These are phyloP conservation scores for Metschnikowia gruessii DNA, from an alignment of 805 yeast species.

Conservation along the genomic window DNA sequence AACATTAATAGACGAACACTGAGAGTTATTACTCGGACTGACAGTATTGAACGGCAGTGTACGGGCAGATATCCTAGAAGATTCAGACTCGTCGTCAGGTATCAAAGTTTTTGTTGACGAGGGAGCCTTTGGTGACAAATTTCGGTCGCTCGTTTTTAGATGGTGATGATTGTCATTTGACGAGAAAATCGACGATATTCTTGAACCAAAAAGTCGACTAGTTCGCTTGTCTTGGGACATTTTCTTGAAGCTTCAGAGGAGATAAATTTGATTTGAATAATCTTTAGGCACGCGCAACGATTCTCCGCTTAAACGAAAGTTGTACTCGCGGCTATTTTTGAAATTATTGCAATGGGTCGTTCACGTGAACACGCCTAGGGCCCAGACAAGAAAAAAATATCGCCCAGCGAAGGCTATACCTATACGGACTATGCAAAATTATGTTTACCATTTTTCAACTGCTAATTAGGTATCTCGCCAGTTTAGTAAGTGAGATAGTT, in stretches of 20 bases:
- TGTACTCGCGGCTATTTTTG: background rate
- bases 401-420: too few species aligned
- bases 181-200: conserved; percentile 32
- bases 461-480: too few species aligned
- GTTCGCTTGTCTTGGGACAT: conserved; percentile 16
- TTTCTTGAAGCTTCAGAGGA: background rate
- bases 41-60: background rate
- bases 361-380: too few species aligned
- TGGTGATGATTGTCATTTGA: conserved; percentile 13
- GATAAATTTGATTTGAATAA: background rate
- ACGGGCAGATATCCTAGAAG: background rate
- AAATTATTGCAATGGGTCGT: too few species aligned
- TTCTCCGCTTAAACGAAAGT: background rate
- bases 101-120: background rate
- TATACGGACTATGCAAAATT: too few species aligned
- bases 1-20: background rate
- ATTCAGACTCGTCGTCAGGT: background rate
- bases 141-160: conserved; percentile 2
- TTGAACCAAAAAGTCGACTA: conserved; percentile 26
- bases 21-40: background rate
- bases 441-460: too few species aligned
- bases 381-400: too few species aligned
- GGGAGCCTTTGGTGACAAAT: conserved; percentile 1
- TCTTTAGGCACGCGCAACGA: background rate
- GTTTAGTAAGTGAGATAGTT: too few species aligned